A percentile compares a stretch with the other conserved stretches of the same genome.
Conservation (phyloP, 352 stramenopile genomes). For the Phytophthora fragariaefolia region DNA sequence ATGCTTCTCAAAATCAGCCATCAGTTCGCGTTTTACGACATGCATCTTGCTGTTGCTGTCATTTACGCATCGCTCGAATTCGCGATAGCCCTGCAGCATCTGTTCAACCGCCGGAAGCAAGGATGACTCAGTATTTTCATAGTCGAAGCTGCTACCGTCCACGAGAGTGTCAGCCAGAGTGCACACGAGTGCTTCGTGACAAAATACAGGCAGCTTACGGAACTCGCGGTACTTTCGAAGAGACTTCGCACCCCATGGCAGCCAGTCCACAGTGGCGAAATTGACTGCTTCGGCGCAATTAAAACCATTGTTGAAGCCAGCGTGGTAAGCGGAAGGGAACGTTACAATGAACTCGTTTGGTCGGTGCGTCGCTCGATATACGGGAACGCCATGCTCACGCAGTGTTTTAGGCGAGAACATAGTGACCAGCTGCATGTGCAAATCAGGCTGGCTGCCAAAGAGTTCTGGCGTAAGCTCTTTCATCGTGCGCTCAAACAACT, state of each 20-base stretch:
- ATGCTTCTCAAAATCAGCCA: conserved; percentile 58
- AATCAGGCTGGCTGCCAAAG: conserved; percentile 95
- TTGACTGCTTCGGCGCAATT: conserved; percentile 93
- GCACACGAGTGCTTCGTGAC: conserved; percentile 83
- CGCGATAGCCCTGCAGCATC: conserved; percentile 58
- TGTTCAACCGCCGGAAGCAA: conserved; percentile 71
- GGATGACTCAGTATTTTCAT: conserved; percentile 48
- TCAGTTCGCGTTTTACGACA: conserved; percentile 55
- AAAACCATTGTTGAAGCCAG: conserved; percentile 98
- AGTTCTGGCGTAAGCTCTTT: conserved; percentile 94
- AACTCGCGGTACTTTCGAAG: conserved; percentile 81
- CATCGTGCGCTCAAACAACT: conserved; percentile 92
- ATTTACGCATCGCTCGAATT: conserved; percentile 55
- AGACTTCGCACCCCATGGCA: conserved; percentile 81
- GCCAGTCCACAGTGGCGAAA: conserved; percentile 90
- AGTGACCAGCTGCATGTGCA: conserved; percentile 93
- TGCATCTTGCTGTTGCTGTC: conserved; percentile 18
- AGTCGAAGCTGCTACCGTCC: conserved; percentile 62
- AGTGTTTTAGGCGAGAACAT: conserved; percentile 84
- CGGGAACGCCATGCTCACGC: conserved; percentile 88
- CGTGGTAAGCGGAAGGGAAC: conserved; percentile 98
- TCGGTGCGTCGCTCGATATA: conserved; percentile 96
- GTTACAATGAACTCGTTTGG: conserved; percentile 99
- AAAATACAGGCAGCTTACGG: conserved; percentile 85
- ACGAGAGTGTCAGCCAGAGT: conserved; percentile 77